These are phyloP conservation scores for Umbelopsis isabellina DNA, from an alignment of 192 early-diverging fungal genomes.

Conservation along the genomic window DNA sequence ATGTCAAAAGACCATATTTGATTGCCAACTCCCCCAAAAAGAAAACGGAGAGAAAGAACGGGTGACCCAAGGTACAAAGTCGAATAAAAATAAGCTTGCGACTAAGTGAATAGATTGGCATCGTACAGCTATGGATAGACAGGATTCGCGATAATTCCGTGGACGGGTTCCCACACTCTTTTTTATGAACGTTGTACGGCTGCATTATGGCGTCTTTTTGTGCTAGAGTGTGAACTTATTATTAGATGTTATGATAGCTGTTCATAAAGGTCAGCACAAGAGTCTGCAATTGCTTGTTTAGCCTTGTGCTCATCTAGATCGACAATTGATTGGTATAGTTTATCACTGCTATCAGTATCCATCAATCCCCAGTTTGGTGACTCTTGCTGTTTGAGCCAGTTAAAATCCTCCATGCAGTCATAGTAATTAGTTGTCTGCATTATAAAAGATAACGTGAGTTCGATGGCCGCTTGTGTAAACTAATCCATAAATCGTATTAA, in stretches of 20 bases:
- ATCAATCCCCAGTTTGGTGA: constrained; percentile 79
- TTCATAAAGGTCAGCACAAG: background rate
- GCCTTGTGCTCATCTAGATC: background rate
- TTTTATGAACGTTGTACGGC: background rate
- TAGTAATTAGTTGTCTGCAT: constrained; percentile 42
- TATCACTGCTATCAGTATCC: constrained; percentile 47
- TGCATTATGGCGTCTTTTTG: background rate
- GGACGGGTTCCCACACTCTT: constrained; percentile 1
- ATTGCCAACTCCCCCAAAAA: too few relatives aligned
- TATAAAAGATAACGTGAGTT: background rate
- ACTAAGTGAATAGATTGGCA: too few relatives aligned
- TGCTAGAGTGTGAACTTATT: too few relatives aligned
- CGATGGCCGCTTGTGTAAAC: background rate
- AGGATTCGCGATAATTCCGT: background rate
- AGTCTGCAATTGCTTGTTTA: background rate
- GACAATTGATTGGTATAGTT: background rate
- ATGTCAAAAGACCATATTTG: too few relatives aligned
- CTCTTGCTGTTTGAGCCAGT: constrained; percentile 80
- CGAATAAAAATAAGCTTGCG: too few relatives aligned
- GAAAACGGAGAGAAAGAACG: background rate
- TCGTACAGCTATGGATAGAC: background rate
- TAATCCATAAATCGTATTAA: background rate
- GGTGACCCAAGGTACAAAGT: too few relatives aligned
- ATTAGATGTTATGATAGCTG: background rate
- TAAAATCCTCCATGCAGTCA: constrained; percentile 85